Evolutionary conservation across 306 rosid genomes (phyloP).

Genomic region (Casuarina equisetifolia): DNA sequence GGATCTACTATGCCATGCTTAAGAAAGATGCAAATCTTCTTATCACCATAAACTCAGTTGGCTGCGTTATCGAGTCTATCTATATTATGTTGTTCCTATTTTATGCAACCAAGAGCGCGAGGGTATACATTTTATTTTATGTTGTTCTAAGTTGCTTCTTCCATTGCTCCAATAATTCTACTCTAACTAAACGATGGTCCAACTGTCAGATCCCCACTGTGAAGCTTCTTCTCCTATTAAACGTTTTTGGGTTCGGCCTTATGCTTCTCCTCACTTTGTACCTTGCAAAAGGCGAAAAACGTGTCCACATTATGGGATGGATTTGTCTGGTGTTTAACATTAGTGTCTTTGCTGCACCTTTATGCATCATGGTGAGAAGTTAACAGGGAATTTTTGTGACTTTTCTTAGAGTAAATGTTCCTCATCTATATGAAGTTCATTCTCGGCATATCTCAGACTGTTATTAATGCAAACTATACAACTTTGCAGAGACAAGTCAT

Average conservation of each 20-base stretch:
- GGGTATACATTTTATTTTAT: conserved; percentile 42
- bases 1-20: conserved; percentile 83
- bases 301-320: conserved; percentile 76
- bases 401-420: background rate
- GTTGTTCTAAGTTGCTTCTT: background rate
- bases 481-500: conserved; percentile 67
- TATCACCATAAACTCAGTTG: conserved; percentile 83
- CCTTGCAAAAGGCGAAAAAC: conserved; percentile 55
- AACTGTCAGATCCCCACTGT: conserved; percentile 53
- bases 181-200: background rate
- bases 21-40: conserved; percentile 64
- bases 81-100: conserved; percentile 59
- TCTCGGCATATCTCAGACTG: background rate
- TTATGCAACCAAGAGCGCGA: conserved; percentile 60
- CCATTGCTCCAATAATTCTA: background rate
- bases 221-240: conserved; percentile 58
- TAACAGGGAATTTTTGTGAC: background rate
- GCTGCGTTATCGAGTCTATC: conserved; percentile 61
- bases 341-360: conserved; percentile 87
- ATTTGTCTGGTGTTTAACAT: conserved; percentile 79
- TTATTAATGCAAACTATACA: background rate
- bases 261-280: conserved; percentile 65
- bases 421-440: background rate
- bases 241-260: conserved; percentile 69
- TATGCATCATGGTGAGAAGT: conserved; percentile 66